A percentile compares a stretch with the other conserved stretches of the same genome.
phyloP scores from a whole-genome alignment of 768 basidiomycete genomes.

The Mycena vulgaris region DNA sequence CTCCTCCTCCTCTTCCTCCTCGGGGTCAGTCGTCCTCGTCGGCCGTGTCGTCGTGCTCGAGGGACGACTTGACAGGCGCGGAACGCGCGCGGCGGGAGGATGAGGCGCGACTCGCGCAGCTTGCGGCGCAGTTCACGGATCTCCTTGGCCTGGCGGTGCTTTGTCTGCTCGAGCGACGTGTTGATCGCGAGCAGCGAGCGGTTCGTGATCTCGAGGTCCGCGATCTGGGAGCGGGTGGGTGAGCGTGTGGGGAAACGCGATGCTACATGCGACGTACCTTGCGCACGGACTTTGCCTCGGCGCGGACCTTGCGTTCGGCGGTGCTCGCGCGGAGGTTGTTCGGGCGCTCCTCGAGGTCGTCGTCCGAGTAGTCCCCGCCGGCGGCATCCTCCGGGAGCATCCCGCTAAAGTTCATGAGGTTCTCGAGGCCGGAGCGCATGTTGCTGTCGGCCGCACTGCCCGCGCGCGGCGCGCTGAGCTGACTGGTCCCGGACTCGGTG shows the following conservation, averaged over 20 bases:
- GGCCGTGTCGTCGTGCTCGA: constrained; percentile 57
- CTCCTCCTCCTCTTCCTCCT: constrained; percentile 61
- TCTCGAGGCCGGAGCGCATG: constrained; percentile 58
- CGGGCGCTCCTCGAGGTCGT: constrained; percentile 53
- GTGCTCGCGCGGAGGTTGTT: constrained; percentile 46
- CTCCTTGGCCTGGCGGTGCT: constrained; percentile 86
- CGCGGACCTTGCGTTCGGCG: constrained; percentile 65
- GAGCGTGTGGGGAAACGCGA: neutral
- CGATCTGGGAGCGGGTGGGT: constrained; percentile 69
- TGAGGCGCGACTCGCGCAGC: constrained; percentile 85
- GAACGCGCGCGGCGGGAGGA: constrained; percentile 78
- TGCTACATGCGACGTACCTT: constrained; percentile 67
- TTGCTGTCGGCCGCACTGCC: constrained; percentile 34
- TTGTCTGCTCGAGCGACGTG: constrained; percentile 82
- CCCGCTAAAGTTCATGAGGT: constrained; percentile 57
- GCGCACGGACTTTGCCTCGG: constrained; percentile 87
- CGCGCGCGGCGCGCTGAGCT: constrained; percentile 46
- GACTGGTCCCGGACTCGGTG: constrained; percentile 56
- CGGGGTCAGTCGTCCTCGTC: constrained; percentile 66
- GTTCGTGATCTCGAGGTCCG: constrained; percentile 93
- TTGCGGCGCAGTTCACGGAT: constrained; percentile 88
- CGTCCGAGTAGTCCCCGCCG: constrained; percentile 43
- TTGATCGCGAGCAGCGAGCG: constrained; percentile 90
- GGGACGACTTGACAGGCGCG: constrained; percentile 69
- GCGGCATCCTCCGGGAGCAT: constrained; percentile 48